Evolutionary conservation across 2,329 filamentous ascomycete genomes (phyloP).

Genomic region (Periconia macrospinosa): DNA sequence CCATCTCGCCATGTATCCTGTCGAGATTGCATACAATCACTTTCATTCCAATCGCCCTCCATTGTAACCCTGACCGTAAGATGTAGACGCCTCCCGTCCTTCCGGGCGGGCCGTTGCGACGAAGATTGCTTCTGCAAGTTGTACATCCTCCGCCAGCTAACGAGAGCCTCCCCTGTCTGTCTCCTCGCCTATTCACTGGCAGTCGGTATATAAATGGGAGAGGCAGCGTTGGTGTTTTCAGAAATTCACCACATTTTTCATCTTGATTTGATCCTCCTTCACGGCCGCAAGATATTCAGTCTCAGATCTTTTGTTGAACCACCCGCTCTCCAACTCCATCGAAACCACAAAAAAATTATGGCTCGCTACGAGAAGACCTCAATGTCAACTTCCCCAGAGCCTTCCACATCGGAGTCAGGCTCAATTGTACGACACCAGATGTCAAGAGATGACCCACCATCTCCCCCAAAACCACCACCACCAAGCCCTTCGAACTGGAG

Average conservation of each 20-base stretch:
- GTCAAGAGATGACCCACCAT: slow-evolving; percentile 43
- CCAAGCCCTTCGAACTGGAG: slow-evolving; percentile 41
- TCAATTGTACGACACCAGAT: slow-evolving; percentile 14
- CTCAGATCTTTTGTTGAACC: too few relatives aligned
- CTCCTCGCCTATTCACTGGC: slow-evolving; percentile 10
- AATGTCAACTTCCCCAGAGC: background rate
- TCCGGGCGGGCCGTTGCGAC: slow-evolving; percentile 39
- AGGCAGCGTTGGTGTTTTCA: slow-evolving; percentile 17
- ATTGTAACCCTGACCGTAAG: slow-evolving; percentile 22
- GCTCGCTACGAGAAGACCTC: background rate
- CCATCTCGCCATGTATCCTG: background rate
- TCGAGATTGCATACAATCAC: slow-evolving; percentile 1
- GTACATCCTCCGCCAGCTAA: slow-evolving; percentile 28
- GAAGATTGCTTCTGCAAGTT: slow-evolving; percentile 28
- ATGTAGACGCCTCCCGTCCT: slow-evolving; percentile 30
- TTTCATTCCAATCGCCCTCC: slow-evolving; percentile 28
- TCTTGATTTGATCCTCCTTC: background rate
- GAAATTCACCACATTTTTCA: slow-evolving; percentile 7
- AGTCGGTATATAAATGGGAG: slow-evolving; percentile 31
- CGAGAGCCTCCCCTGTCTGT: slow-evolving; percentile 19
- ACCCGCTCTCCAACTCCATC: too few relatives aligned
- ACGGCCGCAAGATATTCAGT: too few relatives aligned
- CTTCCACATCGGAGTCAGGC: background rate
- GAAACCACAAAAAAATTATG: background rate
- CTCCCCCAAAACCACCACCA: slow-evolving; percentile 44